Percentiles rank a stretch among this genome's conserved stretches.
These are phyloP conservation scores for Cardamine chenopodiifolia DNA, from an alignment of 345 rosid genomes.

Conservation along the genomic window DNA sequence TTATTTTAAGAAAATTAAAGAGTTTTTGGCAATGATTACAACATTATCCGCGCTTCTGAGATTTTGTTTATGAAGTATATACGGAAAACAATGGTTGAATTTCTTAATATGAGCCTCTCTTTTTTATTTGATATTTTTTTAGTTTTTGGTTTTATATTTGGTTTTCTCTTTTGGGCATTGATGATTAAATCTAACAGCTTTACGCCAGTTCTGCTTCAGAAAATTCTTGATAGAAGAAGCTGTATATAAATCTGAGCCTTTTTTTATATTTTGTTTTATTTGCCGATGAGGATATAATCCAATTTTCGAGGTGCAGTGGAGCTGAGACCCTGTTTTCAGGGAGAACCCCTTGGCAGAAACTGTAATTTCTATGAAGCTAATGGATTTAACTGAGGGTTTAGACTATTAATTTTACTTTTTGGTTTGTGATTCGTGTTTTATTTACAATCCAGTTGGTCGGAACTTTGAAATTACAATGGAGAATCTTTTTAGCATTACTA, in stretches of 20 bases:
- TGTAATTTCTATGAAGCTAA: slow-evolving; percentile 41
- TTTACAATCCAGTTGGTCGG: no score
- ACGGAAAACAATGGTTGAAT: slow-evolving; percentile 60
- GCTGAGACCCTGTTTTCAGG: slow-evolving; percentile 59
- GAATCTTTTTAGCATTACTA: no score
- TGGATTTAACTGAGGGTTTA: slow-evolving; percentile 56
- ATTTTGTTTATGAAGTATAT: slow-evolving; percentile 58
- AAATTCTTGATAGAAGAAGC: slow-evolving; percentile 85
- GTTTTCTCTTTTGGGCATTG: slow-evolving; percentile 40
- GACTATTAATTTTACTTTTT: not conserved
- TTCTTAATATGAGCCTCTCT: slow-evolving; percentile 73
- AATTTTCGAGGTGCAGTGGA: slow-evolving; percentile 56
- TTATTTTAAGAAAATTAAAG: not conserved
- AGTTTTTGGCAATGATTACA: slow-evolving; percentile 57
- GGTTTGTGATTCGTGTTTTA: no score
- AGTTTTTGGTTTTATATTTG: no score
- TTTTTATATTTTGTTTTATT: not conserved
- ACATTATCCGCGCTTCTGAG: slow-evolving; percentile 84
- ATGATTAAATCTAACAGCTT: slow-evolving; percentile 60
- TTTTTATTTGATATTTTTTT: no score
- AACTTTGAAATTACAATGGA: no score
- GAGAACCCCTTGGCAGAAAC: slow-evolving; percentile 65
- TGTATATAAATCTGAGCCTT: slow-evolving; percentile 64
- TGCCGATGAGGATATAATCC: slow-evolving; percentile 54
- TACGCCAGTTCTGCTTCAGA: slow-evolving; percentile 99